phyloP scores from a whole-genome alignment of 2,329 filamentous ascomycete species.

The Ophiostoma sp. region DNA sequence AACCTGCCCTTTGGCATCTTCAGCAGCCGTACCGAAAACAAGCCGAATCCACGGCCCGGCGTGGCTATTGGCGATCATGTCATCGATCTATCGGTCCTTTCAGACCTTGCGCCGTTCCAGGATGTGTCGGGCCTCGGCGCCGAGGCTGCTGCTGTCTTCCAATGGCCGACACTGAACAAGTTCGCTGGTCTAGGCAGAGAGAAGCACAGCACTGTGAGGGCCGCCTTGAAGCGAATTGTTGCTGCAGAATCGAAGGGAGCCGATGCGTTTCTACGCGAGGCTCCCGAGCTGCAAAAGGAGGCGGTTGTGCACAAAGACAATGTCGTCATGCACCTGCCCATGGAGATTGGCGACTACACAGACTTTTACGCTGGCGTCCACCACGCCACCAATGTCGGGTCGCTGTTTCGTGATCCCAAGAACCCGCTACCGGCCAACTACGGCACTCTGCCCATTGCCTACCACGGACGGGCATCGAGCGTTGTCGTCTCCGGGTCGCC shows the following conservation, averaged over 20 bases:
- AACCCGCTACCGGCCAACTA: constrained; percentile 79
- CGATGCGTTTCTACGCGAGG: constrained; percentile 7
- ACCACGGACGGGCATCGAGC: constrained; percentile 72
- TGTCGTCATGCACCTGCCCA: constrained; percentile 19
- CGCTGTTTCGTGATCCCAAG: constrained; percentile 47
- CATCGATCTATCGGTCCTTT: constrained; percentile 10
- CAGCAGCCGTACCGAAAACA: background rate
- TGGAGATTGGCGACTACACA: constrained; percentile 24
- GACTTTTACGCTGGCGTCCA: constrained; percentile 23
- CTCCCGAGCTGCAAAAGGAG: background rate
- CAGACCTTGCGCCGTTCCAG: background rate
- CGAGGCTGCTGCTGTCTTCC: background rate
- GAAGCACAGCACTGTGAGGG: constrained; percentile 4
- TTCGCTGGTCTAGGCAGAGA: constrained; percentile 18
- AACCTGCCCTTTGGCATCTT: constrained; percentile 24
- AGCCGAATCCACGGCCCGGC: background rate
- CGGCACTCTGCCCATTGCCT: constrained; percentile 72
- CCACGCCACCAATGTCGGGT: constrained; percentile 17
- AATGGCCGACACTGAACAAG: constrained; percentile 13
- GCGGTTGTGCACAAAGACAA: background rate
- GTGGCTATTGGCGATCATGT: constrained; percentile 14
- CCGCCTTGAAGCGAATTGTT: background rate
- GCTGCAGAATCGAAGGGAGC: too few species aligned
- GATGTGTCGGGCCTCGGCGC: background rate
- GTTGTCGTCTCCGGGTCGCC: constrained; percentile 69